phyloP scores from a whole-genome alignment of 768 basidiomycete genomes.

The Aureoboletus auriporus region DNA sequence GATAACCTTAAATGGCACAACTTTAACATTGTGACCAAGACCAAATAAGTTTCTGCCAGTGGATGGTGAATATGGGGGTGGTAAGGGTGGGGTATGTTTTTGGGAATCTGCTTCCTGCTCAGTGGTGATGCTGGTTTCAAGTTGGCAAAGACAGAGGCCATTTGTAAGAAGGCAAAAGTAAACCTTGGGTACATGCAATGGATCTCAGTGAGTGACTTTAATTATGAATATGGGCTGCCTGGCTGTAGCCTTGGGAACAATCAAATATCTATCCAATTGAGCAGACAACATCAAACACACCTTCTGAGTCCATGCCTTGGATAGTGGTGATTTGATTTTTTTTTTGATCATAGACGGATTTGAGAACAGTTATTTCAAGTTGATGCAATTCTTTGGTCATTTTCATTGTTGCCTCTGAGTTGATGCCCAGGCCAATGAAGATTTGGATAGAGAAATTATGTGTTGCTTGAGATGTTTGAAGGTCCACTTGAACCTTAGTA shows the following conservation, averaged over 20 bases:
- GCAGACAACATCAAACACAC: conserved; percentile 34
- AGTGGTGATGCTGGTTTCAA: not conserved
- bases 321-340: conserved; percentile 62
- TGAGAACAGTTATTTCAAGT: conserved; percentile 72
- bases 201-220: conserved; percentile 62
- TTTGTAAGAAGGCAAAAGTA: conserved; percentile 70
- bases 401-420: conserved; percentile 59
- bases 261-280: conserved; percentile 1
- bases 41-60: conserved; percentile 63
- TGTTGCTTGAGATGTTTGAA: conserved; percentile 55
- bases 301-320: conserved; percentile 87
- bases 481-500: conserved; percentile 63
- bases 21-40: conserved; percentile 52
- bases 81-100: conserved; percentile 76
- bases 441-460: conserved; percentile 30
- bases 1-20: conserved; percentile 54
- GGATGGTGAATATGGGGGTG: conserved; percentile 62
- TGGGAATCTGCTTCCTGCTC: conserved; percentile 51
- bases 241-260: conserved; percentile 50
- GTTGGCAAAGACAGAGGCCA: conserved; percentile 30
- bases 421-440: conserved; percentile 13
- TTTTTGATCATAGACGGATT: conserved; percentile 79
- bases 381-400: conserved; percentile 63
- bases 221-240: conserved; percentile 75
- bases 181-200: conserved; percentile 51